These are phyloP conservation scores for Tetrapisispora pingtungensis DNA, from an alignment of 805 yeast species.

Conservation along the genomic window DNA sequence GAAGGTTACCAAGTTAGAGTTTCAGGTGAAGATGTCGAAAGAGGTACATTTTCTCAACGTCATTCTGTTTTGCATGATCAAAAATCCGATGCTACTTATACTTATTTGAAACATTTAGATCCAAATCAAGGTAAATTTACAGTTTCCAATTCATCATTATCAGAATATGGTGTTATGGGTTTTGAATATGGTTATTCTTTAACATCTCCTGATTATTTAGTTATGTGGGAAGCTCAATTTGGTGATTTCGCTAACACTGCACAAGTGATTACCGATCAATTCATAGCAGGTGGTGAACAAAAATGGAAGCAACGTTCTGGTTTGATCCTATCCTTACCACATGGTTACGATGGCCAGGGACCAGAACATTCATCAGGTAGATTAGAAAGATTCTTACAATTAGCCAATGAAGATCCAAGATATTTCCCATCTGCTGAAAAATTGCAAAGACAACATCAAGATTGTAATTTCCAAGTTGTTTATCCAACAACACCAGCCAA, in stretches of 20 bases:
- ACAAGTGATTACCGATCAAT: constrained; percentile 94
- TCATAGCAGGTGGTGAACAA: constrained; percentile 91
- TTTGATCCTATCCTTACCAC: constrained; percentile 88
- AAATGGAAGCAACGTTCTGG: constrained; percentile 99
- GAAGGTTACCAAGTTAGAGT: constrained; percentile 97
- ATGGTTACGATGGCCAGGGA: constrained; percentile 99
- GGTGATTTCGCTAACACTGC: constrained; percentile 99
- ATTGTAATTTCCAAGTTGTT: constrained; percentile 94
- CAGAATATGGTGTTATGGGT: constrained; percentile 99
- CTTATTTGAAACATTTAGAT: constrained; percentile 73
- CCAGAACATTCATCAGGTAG: constrained; percentile 99
- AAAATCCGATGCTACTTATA: constrained; percentile 67
- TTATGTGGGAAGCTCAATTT: constrained; percentile 99
- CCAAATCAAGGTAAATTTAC: constrained; percentile 78
- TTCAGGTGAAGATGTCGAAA: constrained; percentile 98
- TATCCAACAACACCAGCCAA: constrained; percentile 98
- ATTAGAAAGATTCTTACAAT: constrained; percentile 90
- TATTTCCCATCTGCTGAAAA: constrained; percentile 82
- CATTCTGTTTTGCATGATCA: constrained; percentile 98
- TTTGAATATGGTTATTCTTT: constrained; percentile 98
- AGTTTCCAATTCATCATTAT: constrained; percentile 88
- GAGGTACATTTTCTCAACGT: constrained; percentile 99
- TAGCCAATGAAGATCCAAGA: constrained; percentile 94
- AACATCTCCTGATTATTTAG: constrained; percentile 93
- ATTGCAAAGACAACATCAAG: constrained; percentile 96